Base-by-base conservation (phyloP, 225 moss, liverwort and hornwort species). In the Bryum argenteum region DNA sequence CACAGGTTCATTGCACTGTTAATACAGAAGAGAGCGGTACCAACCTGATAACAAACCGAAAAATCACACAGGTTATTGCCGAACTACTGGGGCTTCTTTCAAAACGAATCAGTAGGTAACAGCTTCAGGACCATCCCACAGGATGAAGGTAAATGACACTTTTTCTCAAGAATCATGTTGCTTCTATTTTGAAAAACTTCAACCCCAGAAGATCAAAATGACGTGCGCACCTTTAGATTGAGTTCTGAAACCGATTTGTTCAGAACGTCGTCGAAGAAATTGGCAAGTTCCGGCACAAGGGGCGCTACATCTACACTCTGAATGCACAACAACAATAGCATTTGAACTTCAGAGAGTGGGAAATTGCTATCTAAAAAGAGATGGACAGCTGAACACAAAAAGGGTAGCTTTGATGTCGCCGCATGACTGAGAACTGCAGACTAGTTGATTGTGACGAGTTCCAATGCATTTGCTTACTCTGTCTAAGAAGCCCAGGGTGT, bases 231-330 rank as follows among this genome's bases (percentile, higher is more conserved):
- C 89, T 89, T 89, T 23, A 89, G 66, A 69, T 89, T 89, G 54
- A 89, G 74, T 63, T 89, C 86, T 52, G 87, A 87, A 72, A 89
- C 89, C 50, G 89, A 83, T 80, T 89, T 89, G 73, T 81, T 75
- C 42, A 89, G 77, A 14, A 89, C 89, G 33, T 87, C 86, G 71
- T 89, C 84, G 67, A 89, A 89, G 81, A 87, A 87, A 5, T 75
- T 83, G 52, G 84, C 89, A 53, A 89, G 84, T 75, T 86, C 89
- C 51, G 87, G 89, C 54, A 78, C 87, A 66, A 89, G 81, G 21
- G 87, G 89, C 67, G 84, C 83, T 43, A 89, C 89, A 71, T 89
- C 84, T 74, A 87, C 86, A 62, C 21, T 78, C 87, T 89, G 75
- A 33, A 77, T 10, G 65, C 50, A 71, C 56, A 48, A 5, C 63